Evolutionary conservation across 352 stramenopile species (phyloP).

Genomic region (Discostella stelligera): DNA sequence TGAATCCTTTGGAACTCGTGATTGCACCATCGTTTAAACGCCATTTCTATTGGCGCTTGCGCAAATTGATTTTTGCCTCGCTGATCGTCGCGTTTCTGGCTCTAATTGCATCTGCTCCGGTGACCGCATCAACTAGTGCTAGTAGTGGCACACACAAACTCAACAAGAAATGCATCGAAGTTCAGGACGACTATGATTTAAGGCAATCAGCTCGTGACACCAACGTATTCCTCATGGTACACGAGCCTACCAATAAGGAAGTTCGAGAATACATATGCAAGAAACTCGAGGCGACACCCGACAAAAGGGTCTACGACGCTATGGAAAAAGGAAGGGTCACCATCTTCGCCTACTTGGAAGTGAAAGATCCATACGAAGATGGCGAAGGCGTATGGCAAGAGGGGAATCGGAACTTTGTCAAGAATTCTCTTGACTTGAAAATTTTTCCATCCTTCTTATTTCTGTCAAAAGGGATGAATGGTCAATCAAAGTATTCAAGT

Average conservation of each 20-base stretch:
- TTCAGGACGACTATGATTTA: conserved; percentile 49
- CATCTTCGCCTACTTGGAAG: conserved; percentile 46
- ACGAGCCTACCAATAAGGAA: conserved; percentile 13
- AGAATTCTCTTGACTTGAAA: conserved; percentile 29
- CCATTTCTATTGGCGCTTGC: conserved; percentile 8
- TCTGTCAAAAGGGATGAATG: conserved; percentile 41
- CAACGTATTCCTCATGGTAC: conserved; percentile 50
- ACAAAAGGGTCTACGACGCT: conserved; percentile 5
- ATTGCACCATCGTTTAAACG: neutral
- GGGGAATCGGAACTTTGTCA: conserved; percentile 34
- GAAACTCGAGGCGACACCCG: conserved; percentile 35
- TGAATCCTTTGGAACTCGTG: neutral
- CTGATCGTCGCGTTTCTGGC: conserved; percentile 28
- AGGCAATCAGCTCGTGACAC: conserved; percentile 31
- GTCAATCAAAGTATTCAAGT: conserved; percentile 33
- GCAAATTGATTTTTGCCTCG: conserved; percentile 19
- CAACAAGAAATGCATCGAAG: conserved; percentile 36
- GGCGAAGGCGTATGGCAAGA: conserved; percentile 31
- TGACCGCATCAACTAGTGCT: conserved; percentile 14
- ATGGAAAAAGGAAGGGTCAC: conserved; percentile 17
- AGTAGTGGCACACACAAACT: neutral
- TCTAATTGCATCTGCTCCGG: conserved; percentile 20
- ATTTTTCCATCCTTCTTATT: conserved; percentile 41
- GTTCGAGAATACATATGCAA: conserved; percentile 34
- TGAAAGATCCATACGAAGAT: conserved; percentile 31